These are phyloP conservation scores for Xylaria multiplex DNA, from an alignment of 2,329 filamentous ascomycete genomes.

Conservation along the genomic window DNA sequence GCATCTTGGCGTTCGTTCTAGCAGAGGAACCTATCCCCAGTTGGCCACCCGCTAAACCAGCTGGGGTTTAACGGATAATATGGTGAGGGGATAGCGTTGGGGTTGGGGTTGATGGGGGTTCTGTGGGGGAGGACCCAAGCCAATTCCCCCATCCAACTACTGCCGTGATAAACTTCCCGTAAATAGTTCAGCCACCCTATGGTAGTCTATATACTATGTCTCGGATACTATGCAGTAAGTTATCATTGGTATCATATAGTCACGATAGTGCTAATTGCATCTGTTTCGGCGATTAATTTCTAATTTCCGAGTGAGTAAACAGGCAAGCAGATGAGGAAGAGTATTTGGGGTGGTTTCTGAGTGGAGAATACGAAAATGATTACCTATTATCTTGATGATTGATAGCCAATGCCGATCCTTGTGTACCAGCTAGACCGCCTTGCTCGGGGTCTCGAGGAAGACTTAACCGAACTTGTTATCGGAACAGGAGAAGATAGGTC, in stretches of 20 bases:
- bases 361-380: not conserved
- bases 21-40: constrained; percentile 7
- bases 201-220: too few relatives aligned
- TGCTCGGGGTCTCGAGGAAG: not conserved
- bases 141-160: too few relatives aligned
- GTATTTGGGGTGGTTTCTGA: not conserved
- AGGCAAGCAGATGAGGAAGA: too few relatives aligned
- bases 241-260: not conserved
- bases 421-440: constrained; percentile 8
- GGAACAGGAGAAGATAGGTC: too few relatives aligned
- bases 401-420: constrained; percentile 13
- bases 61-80: constrained; percentile 20
- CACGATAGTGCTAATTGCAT: not conserved
- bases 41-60: not conserved
- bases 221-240: not conserved
- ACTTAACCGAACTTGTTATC: too few relatives aligned
- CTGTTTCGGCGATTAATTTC: not conserved
- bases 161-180: too few relatives aligned
- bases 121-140: not conserved
- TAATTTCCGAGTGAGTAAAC: not conserved
- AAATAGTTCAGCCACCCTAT: too few relatives aligned
- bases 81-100: constrained; percentile 19
- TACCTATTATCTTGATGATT: constrained; percentile 6
- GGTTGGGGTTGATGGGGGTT: constrained; percentile 25
- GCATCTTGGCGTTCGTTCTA: constrained; percentile 24